phyloP scores from a whole-genome alignment of 495 filamentous ascomycete genomes.

The Penicillium subrubescens region DNA sequence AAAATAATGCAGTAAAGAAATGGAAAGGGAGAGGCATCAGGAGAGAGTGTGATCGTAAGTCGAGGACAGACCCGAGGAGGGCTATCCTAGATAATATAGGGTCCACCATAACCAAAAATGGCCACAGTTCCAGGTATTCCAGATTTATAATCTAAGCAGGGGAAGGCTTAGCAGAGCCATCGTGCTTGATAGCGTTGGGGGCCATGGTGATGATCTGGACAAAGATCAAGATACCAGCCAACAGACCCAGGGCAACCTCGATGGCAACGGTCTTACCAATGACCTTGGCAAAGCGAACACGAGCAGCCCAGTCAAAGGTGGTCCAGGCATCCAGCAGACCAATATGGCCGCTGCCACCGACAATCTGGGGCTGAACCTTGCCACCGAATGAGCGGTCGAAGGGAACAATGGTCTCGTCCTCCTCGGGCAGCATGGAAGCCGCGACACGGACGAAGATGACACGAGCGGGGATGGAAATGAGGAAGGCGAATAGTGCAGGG shows the following conservation, averaged over 20 bases:
- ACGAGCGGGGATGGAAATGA: constrained; percentile 61
- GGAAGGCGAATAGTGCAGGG: constrained; percentile 40
- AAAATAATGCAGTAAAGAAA: not conserved
- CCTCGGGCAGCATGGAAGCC: constrained; percentile 69
- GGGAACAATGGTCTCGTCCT: constrained; percentile 71
- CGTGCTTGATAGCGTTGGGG: not conserved
- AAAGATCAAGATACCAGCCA: constrained; percentile 42
- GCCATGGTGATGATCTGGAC: constrained; percentile 36
- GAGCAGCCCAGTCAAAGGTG: constrained; percentile 66
- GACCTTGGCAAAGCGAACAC: constrained; percentile 66
- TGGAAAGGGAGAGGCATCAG: not conserved
- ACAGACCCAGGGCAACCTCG: constrained; percentile 43
- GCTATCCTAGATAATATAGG: not conserved
- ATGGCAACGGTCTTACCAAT: constrained; percentile 65
- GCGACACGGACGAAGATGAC: constrained; percentile 70
- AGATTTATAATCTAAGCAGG: not conserved
- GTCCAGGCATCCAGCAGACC: constrained; percentile 71
- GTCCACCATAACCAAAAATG: not conserved
- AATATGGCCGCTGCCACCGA: constrained; percentile 69
- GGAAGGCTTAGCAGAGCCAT: not conserved
- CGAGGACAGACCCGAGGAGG: not conserved
- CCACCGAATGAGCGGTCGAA: constrained; percentile 72
- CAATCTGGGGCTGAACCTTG: constrained; percentile 58
- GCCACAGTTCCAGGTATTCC: not conserved
- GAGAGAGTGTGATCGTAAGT: not conserved